Evolutionary conservation across 352 stramenopile species (phyloP).

Genomic region (Globisporangium cylindrosporum): DNA sequence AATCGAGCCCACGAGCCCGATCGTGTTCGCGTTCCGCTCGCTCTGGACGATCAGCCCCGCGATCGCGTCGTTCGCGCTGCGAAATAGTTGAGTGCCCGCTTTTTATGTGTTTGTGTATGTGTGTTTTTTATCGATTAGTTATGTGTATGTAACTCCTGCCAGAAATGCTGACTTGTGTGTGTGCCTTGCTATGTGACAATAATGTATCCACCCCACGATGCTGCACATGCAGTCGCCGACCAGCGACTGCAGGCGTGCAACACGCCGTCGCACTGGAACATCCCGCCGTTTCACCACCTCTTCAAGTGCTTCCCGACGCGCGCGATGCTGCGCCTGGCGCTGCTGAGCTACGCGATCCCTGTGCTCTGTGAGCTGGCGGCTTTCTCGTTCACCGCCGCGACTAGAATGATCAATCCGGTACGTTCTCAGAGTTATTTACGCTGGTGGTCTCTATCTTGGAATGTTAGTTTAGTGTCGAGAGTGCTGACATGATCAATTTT

Average conservation of each 20-base stretch:
- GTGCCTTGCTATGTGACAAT: slow-evolving; percentile 9
- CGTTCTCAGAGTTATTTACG: slow-evolving; percentile 7
- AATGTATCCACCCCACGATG: slow-evolving; percentile 10
- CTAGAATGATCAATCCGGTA: slow-evolving; percentile 86
- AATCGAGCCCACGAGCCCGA: slow-evolving; percentile 39
- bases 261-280: slow-evolving; percentile 81
- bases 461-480: neutral
- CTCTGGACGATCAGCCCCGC: slow-evolving; percentile 76
- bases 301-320: slow-evolving; percentile 82
- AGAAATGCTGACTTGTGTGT: neutral
- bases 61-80: slow-evolving; percentile 66
- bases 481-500: neutral
- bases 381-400: slow-evolving; percentile 84
- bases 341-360: slow-evolving; percentile 81
- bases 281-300: slow-evolving; percentile 73
- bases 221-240: slow-evolving; percentile 45
- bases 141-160: slow-evolving; percentile 12
- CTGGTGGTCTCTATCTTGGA: slow-evolving; percentile 1
- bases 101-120: neutral
- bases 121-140: slow-evolving; percentile 12
- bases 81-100: slow-evolving; percentile 42
- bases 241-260: slow-evolving; percentile 71
- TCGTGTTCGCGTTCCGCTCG: slow-evolving; percentile 52
- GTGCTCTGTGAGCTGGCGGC: slow-evolving; percentile 80
- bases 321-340: slow-evolving; percentile 68